phyloP scores from a whole-genome alignment of 2,329 filamentous ascomycete species.

The Fusarium graminum region DNA sequence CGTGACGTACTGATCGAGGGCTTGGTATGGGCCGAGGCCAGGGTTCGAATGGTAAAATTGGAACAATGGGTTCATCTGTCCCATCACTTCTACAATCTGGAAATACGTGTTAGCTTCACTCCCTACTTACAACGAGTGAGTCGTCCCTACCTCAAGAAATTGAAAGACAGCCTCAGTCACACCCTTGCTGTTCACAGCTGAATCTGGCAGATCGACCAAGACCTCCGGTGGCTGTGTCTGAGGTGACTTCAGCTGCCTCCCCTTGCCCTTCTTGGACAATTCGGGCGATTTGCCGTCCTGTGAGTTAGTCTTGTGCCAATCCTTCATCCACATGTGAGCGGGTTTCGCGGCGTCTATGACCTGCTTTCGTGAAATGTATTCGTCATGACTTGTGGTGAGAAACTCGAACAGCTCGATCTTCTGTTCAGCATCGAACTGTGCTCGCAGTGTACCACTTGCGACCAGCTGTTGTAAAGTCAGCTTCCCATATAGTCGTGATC shows the following conservation, averaged over 20 bases:
- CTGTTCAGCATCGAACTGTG: slow-evolving; percentile 81
- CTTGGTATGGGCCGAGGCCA: slow-evolving; percentile 66
- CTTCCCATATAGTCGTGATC: neutral
- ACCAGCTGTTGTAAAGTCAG: slow-evolving; percentile 71
- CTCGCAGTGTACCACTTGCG: slow-evolving; percentile 80
- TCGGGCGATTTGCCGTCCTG: slow-evolving; percentile 73
- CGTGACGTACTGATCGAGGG: slow-evolving; percentile 71
- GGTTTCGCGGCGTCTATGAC: slow-evolving; percentile 73
- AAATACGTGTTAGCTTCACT: slow-evolving; percentile 42
- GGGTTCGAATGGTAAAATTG: slow-evolving; percentile 68
- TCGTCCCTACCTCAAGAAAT: slow-evolving; percentile 70
- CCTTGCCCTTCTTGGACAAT: slow-evolving; percentile 75
- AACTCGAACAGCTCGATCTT: slow-evolving; percentile 91
- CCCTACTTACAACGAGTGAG: slow-evolving; percentile 37
- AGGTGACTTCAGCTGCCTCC: slow-evolving; percentile 70
- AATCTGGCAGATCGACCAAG: slow-evolving; percentile 69
- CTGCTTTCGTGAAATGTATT: slow-evolving; percentile 81
- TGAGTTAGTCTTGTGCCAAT: slow-evolving; percentile 71
- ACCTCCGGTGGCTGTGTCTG: slow-evolving; percentile 69
- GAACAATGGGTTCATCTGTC: slow-evolving; percentile 75
- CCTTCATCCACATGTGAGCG: slow-evolving; percentile 73
- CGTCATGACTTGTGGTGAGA: slow-evolving; percentile 79
- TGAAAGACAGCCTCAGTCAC: slow-evolving; percentile 72
- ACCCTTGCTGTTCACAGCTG: slow-evolving; percentile 69
- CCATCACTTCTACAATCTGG: slow-evolving; percentile 74